These are phyloP conservation scores for Didymosphaeria variabile DNA, from an alignment of 2,329 filamentous ascomycete genomes.

Conservation along the genomic window DNA sequence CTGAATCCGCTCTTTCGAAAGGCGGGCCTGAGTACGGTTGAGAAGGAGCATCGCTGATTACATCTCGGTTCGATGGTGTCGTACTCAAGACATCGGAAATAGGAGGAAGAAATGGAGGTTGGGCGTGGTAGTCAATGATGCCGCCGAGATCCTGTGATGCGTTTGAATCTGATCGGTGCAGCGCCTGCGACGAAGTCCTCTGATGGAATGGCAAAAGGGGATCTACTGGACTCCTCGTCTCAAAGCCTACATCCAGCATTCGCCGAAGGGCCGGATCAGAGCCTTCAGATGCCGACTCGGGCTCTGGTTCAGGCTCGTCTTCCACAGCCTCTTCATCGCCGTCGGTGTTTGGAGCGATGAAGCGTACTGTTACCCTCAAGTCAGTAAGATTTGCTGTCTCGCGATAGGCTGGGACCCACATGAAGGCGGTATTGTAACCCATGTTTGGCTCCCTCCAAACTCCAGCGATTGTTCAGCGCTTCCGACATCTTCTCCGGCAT, in stretches of 20 bases:
- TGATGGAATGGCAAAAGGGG: slow-evolving; percentile 22
- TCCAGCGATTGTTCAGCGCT: slow-evolving; percentile 41
- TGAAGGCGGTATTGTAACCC: slow-evolving; percentile 37
- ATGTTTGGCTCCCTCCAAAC: slow-evolving; percentile 36
- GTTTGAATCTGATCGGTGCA: slow-evolving; percentile 15
- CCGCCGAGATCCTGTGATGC: slow-evolving; percentile 20
- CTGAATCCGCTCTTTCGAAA: slow-evolving; percentile 3
- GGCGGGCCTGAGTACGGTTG: neutral
- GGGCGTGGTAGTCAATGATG: slow-evolving; percentile 20
- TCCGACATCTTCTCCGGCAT: slow-evolving; percentile 42
- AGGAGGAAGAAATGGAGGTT: slow-evolving; percentile 23
- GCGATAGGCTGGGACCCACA: slow-evolving; percentile 25
- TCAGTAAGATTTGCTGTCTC: slow-evolving; percentile 1
- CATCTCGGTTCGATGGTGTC: slow-evolving; percentile 1
- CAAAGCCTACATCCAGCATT: slow-evolving; percentile 7
- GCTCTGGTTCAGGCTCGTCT: slow-evolving; percentile 17
- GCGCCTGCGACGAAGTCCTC: slow-evolving; percentile 16
- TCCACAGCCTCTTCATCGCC: slow-evolving; percentile 32
- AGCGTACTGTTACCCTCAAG: slow-evolving; percentile 31
- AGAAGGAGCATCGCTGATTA: slow-evolving; percentile 1
- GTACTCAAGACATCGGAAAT: slow-evolving; percentile 28
- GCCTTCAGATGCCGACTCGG: slow-evolving; percentile 22
- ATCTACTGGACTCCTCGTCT: slow-evolving; percentile 10
- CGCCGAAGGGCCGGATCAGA: slow-evolving; percentile 15
- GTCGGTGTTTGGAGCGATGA: slow-evolving; percentile 39